Percentiles rank a stretch among this genome's conserved stretches.
Evolutionary conservation across 768 basidiomycete species (phyloP).

Genomic region (Pisolithus albus): DNA sequence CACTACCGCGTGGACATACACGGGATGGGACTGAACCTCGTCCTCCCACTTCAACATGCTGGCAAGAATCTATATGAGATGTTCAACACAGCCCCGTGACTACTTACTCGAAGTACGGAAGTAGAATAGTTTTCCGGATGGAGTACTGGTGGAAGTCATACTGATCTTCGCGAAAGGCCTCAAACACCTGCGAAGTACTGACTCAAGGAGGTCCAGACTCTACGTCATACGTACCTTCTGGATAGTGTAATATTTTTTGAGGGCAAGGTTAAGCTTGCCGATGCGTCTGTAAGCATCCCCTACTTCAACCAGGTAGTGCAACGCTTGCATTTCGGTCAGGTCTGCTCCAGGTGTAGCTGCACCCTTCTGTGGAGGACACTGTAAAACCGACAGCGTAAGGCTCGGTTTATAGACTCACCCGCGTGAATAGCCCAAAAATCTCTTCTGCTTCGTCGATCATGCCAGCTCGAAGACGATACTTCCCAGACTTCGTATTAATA

Average conservation of each 20-base stretch:
- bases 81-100: neutral
- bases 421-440: constrained; percentile 84
- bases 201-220: constrained; percentile 2
- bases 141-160: constrained; percentile 98
- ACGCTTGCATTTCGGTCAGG: constrained; percentile 92
- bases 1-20: constrained; percentile 67
- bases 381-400: neutral
- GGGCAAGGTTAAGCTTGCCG: constrained; percentile 65
- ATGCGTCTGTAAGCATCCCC: constrained; percentile 61
- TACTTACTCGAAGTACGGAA: constrained; percentile 77
- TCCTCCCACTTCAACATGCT: constrained; percentile 85
- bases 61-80: constrained; percentile 1
- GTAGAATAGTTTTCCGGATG: constrained; percentile 80
- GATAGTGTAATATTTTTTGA: constrained; percentile 78
- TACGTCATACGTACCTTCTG: constrained; percentile 47
- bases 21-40: constrained; percentile 64
- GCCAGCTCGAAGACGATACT: constrained; percentile 83
- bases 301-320: constrained; percentile 80
- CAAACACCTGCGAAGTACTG: constrained; percentile 51
- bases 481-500: constrained; percentile 88
- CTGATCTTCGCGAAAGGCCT: constrained; percentile 89
- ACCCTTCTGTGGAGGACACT: constrained; percentile 60
- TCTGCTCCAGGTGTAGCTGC: constrained; percentile 64
- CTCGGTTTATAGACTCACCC: constrained; percentile 42
- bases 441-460: constrained; percentile 67